Base-by-base conservation (phyloP, 371 early-diverging fungal genomes). In the Dinochytrium kinnereticum region DNA sequence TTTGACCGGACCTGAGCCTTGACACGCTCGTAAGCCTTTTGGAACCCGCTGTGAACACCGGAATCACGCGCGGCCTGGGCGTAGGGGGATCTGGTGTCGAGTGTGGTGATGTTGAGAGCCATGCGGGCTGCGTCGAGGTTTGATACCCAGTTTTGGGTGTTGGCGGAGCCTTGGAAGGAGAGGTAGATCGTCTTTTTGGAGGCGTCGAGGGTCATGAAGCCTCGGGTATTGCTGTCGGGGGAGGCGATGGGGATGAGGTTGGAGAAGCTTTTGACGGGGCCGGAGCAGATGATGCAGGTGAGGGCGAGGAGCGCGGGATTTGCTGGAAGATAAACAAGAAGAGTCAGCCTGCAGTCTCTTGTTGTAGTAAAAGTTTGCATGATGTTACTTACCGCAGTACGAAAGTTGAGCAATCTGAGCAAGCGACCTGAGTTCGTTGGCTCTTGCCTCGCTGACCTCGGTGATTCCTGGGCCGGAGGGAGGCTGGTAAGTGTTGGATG, bases 81-180 rank as follows among this genome's bases (percentile, higher is more conserved):
- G 17, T 26, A 40, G 36, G 39, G 44, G 66, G 44, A 5, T 17
- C 15, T 24, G 37, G 66, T n/a, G 44, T 66, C 30, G 15, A 61
- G 3, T 5, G 19, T n/a, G 66, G 26, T 39, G 66, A 40, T 24
- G 49, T 66, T 30, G 44, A 66, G 66, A 44, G 37, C 2, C 28
- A 30, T 49, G 37, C 66, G 37, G 44, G 28, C 24, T n/a, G 33
- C 13, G 44, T 66, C 49, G 44, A 66, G 44, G n/a, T 38, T 49
- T 5, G 66, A 2, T 21, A 39, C 17, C 39, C 39, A 66, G 66
- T 66, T 66, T 26, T 36, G 30, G 40, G n/a, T 10, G 30, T 39
- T n/a, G 44, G 21, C 44, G 10, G 66, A 66, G 66, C 66, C 66
- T 36, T 40, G 66, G 66, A 66, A 66, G 49, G 44, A 38, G 26